Evolutionary conservation across 495 filamentous ascomycete genomes (phyloP), one percentile per base, ranked within the genome.

Genomic region (Daldinia decipiens): DNA sequence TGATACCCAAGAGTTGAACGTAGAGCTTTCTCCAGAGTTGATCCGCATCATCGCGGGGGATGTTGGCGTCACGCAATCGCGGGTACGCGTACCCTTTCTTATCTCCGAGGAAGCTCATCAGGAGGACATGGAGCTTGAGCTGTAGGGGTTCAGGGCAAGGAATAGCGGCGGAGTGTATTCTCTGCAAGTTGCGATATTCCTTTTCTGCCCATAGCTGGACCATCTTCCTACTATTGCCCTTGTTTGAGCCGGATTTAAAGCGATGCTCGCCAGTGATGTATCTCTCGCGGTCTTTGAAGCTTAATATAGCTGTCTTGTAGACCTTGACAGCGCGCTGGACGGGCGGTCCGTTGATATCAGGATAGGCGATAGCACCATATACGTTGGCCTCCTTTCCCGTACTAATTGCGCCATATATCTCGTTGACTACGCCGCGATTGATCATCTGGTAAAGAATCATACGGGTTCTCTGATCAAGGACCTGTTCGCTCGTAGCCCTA

Each of bases 341-440:
- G 0, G 77, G 66, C 6, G 71, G 63, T 68, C 93, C 88, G 29
- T 81, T 72, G 8, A 83, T 72, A 15, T 82, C 76, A 26, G 78
- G 71, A 21, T 85, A 79, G 12, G 79, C 74, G 13, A 81, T 71
- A 5, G 80, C 84, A 67, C 94, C 90, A 81, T 98, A 99, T 21
- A 99, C 95, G 70, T 99, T 98, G 51, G 95, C 95, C 79, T 99
- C 95, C 77, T 99, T 99, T 51, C 95, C 95, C 0, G 95, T 98
- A 45, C 92, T 95, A 68, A 99, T 82, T 77, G 94, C 94, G 9
- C 95, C 95, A 75, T 98, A 92, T 36, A 97, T 88, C 71, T 86
- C 84, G 76, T 93, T 92, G 19, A 92, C 87, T 15, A 98, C 85
- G 54, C 94, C 87, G 3, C 92, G 87, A 76, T 98, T 97, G 81